Base-by-base conservation (phyloP, 495 filamentous ascomycete species). In the Penicillium robsamsonii region DNA sequence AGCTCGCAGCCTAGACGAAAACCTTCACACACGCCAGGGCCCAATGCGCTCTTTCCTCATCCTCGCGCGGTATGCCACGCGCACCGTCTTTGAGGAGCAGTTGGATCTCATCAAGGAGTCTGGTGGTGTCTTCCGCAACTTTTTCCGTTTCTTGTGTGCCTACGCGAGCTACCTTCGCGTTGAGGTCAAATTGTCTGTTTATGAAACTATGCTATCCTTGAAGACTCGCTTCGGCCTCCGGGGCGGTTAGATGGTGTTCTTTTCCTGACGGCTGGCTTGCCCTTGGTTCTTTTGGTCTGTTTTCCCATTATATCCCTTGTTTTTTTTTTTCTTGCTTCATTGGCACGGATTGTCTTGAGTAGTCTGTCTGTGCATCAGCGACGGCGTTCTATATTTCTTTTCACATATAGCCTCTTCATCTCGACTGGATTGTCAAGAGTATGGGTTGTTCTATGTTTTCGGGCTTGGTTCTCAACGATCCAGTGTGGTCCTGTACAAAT, bases 1-100 rank as follows among this genome's bases (percentile, higher is more conserved):
- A 86, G 83, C 94, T 27, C 85, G 95, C 57, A 93, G 88, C 58
- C 81, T 99, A 29, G 95, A 99, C 63, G 95, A 97, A 72, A 91
- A 87, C 71, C 79, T 99, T 13, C 90, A 96, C 53, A 97, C 94
- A 18, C 80, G 87, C 11, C 87, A 91, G 62, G 95, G 94, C 0
- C 92, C 93, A 2, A 83, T 91, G 59, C 84, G 93, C 20, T 89
- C 87, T 11, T 99, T 97, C 69, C 76, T 97, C 54, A 99, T 99
- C 56, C 82, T 99, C 11, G 95, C 95, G 8, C 81, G 88, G 35
- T 99, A 97, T 72, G 96, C 93, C 63, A 87, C 90, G 5, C 83
- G 89, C 31, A 90, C 90, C 0, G 91, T 97, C 8, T 94, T 91
- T 62, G 80, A 90, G 58, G 95, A 97, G 68, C 85, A 92, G 63